Evolutionary conservation across 2,329 filamentous ascomycete genomes (phyloP), one percentile per base, ranked within the genome.

Genomic region (Aspergillus sp.): DNA sequence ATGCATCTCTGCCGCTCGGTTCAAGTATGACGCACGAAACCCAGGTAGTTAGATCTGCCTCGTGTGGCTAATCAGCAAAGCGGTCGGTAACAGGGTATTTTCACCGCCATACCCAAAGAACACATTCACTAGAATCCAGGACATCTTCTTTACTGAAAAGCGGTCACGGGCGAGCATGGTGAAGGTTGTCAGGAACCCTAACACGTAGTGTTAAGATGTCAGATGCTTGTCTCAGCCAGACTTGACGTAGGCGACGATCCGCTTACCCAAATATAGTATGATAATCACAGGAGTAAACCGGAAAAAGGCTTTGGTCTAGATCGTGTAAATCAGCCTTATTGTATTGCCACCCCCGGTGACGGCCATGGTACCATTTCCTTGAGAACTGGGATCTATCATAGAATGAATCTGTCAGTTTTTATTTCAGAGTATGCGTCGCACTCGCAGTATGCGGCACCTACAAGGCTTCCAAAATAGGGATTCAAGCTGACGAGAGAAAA

Each of bases 401-500:
- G 65, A 48, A 44, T 12, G 14, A 37, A 50, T 47, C 49, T 50
- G 57, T 70, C 53, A 69, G 63, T 45, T 14, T 17, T 33, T 21
- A 8, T 52, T 56, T 64, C 46, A 39, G 46, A 60, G 27, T 31
- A 31, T 31, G 27, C 27, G 27, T 31, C 27, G 11, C 27, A 31
- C 27, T 9, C 27, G 27, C 27, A 31, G 27, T 31, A 31, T 31
- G 64, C 23, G 41, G 39, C 56, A 69, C 72, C 51, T 68, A 75
- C 73, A 59, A 76, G 60, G 59, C 69, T 75, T 58, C 73, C 93
- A 83, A 95, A 97, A 71, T 96, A 96, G 1, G 91, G 90, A 66
- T 91, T 91, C 62, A 97, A 75, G 70, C 90, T 93, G 62, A 96
- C 82, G 52, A 97, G 83, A 14, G 92, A 96, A 76, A 89, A 96